Conservation (phyloP, 768 basidiomycete species). For the Ephemerocybe angulata region DNA sequence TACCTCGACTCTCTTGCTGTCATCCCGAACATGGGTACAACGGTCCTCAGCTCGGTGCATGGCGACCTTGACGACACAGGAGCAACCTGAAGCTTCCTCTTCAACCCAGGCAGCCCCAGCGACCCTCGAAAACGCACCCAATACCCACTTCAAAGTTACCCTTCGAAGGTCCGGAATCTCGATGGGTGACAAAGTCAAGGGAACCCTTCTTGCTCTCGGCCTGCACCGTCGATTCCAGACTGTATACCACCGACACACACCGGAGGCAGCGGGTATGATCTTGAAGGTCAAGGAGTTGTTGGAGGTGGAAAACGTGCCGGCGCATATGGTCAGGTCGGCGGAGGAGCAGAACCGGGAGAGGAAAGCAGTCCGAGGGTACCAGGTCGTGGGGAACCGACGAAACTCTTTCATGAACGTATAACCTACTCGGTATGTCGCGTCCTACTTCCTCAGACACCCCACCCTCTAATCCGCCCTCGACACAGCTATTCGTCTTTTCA, state of each 20-base stretch:
- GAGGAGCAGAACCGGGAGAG: conserved; percentile 64
- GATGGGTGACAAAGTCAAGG: conserved; percentile 65
- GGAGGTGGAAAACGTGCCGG: conserved; percentile 80
- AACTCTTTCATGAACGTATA: no score
- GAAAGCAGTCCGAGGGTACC: conserved; percentile 55
- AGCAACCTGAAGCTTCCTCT: neutral
- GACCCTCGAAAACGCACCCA: conserved; percentile 21
- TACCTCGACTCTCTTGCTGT: neutral
- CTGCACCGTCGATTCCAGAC: conserved; percentile 81
- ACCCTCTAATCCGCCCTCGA: no score
- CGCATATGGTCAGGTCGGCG: conserved; percentile 62
- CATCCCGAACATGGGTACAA: neutral
- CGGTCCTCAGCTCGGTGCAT: neutral
- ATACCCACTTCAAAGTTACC: conserved; percentile 87
- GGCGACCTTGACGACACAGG: neutral
- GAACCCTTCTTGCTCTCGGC: conserved; percentile 78
- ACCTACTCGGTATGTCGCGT: no score
- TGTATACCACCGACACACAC: conserved; percentile 72
- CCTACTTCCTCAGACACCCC: no score
- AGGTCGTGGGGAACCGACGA: no score
- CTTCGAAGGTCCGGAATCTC: conserved; percentile 85
- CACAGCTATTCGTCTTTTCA: no score
- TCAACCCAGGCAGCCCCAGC: neutral
- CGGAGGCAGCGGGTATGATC: conserved; percentile 81
- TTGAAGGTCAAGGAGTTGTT: conserved; percentile 86